phyloP scores from a whole-genome alignment of 305 asterid genomes.

The Fraxinus floribunda region DNA sequence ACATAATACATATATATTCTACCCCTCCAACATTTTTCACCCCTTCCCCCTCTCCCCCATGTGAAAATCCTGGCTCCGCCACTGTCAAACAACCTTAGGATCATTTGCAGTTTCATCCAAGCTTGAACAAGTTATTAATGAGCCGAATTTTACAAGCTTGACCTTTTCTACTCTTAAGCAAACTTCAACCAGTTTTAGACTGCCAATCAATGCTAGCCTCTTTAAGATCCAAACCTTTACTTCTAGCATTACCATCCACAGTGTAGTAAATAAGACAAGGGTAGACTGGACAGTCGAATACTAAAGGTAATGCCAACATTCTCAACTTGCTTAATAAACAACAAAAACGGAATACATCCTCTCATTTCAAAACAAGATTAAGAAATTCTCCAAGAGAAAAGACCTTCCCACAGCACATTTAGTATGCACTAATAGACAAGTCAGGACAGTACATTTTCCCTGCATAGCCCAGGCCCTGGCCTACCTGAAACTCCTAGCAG shows the following conservation, averaged over 20 bases:
- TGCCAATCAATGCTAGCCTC: not conserved
- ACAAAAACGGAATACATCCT: not conserved
- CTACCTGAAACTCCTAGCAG: not conserved
- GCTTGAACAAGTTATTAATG: not conserved
- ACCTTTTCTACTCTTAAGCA: not conserved
- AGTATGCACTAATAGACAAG: not conserved
- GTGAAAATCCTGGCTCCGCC: not conserved
- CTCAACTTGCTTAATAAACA: not conserved
- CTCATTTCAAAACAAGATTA: not conserved
- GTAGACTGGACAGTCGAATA: not conserved
- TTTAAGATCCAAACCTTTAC: not conserved
- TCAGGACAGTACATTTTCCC: not conserved
- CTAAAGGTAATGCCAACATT: not conserved
- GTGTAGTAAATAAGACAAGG: not conserved
- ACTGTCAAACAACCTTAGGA: not conserved
- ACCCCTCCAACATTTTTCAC: not conserved
- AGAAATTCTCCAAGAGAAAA: not conserved
- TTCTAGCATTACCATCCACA: not conserved
- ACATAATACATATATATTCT: not conserved
- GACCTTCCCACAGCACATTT: not conserved
- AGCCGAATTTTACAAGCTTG: not conserved
- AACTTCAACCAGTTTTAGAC: not conserved
- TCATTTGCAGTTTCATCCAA: not conserved
- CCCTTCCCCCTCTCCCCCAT: not conserved
- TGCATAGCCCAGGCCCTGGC: not conserved